phyloP scores from a whole-genome alignment of 1,139 yeast species.

The Lodderomyces beijingensis region DNA sequence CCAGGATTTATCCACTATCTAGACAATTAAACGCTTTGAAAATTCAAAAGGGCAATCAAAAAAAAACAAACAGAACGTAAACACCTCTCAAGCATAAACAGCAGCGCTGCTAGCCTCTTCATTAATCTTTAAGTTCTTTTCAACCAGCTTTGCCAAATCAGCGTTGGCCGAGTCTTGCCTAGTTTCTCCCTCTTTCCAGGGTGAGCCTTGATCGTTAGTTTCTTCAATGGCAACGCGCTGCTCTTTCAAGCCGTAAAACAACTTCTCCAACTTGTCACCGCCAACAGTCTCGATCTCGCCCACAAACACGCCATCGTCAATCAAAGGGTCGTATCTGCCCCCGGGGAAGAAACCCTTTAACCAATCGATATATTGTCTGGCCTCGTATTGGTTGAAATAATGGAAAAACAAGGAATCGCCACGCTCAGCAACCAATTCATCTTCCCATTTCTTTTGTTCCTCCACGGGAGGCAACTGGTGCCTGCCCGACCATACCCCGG shows the following conservation, averaged over 20 bases:
- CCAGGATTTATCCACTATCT: no score
- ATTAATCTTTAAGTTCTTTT: no score
- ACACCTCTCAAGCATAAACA: no score
- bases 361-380: slow-evolving; percentile 21
- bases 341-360: slow-evolving; percentile 19
- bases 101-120: no score
- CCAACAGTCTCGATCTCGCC: slow-evolving; percentile 22
- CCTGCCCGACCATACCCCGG: slow-evolving; percentile 43
- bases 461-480: slow-evolving; percentile 20
- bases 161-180: no score
- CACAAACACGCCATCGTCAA: slow-evolving; percentile 20
- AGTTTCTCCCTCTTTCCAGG: background rate
- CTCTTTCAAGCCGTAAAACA: slow-evolving; percentile 20
- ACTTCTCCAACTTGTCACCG: slow-evolving; percentile 18
- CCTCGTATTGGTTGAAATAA: slow-evolving; percentile 20
- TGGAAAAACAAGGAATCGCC: slow-evolving; percentile 25
- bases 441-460: slow-evolving; percentile 30
- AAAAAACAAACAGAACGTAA: no score
- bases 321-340: slow-evolving; percentile 24
- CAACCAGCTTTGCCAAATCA: no score
- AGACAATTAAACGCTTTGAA: no score
- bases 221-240: slow-evolving; percentile 10
- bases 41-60: no score
- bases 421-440: slow-evolving; percentile 15
- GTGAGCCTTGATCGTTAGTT: slow-evolving; percentile 4